Conservation (phyloP, 2,329 filamentous ascomycete genomes). For the Leptoxyphium fumago region DNA sequence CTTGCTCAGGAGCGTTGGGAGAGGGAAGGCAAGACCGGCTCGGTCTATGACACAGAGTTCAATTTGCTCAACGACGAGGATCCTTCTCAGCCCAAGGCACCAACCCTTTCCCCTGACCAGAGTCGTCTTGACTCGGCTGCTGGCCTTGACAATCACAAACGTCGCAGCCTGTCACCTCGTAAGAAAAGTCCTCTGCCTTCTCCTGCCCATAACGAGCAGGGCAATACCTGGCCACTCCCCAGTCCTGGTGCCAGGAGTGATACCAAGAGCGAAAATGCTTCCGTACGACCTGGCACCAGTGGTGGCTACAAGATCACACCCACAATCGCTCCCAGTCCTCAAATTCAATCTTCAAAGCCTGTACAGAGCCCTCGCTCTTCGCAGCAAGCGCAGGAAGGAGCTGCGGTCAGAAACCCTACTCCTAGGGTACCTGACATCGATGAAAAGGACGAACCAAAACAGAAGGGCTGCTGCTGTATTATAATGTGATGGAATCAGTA, state of each 20-base stretch:
- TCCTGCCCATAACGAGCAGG: slow-evolving; percentile 4
- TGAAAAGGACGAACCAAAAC: slow-evolving; percentile 37
- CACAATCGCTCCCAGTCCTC: slow-evolving; percentile 22
- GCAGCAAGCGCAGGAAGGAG: background rate
- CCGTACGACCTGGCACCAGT: slow-evolving; percentile 24
- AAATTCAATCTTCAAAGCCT: slow-evolving; percentile 8
- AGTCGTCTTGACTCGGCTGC: background rate
- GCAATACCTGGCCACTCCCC: slow-evolving; percentile 13
- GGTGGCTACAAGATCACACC: slow-evolving; percentile 34
- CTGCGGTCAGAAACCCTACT: slow-evolving; percentile 23
- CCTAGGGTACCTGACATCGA: slow-evolving; percentile 40
- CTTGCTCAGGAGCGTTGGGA: slow-evolving; percentile 86
- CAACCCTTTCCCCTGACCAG: background rate
- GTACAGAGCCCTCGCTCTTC: slow-evolving; percentile 4
- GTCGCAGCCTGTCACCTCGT: slow-evolving; percentile 18
- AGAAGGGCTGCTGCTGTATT: slow-evolving; percentile 53
- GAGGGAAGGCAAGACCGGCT: slow-evolving; percentile 74
- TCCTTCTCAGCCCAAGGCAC: slow-evolving; percentile 10
- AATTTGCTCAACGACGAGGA: slow-evolving; percentile 60
- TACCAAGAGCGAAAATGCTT: slow-evolving; percentile 12
- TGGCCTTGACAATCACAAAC: background rate
- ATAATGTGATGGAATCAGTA: slow-evolving; percentile 40
- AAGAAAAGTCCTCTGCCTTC: slow-evolving; percentile 2
- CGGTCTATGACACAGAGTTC: slow-evolving; percentile 76
- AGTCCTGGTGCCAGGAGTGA: slow-evolving; percentile 11